phyloP scores from a whole-genome alignment of 805 yeast species.

The Wickerhamomyces pijperi region DNA sequence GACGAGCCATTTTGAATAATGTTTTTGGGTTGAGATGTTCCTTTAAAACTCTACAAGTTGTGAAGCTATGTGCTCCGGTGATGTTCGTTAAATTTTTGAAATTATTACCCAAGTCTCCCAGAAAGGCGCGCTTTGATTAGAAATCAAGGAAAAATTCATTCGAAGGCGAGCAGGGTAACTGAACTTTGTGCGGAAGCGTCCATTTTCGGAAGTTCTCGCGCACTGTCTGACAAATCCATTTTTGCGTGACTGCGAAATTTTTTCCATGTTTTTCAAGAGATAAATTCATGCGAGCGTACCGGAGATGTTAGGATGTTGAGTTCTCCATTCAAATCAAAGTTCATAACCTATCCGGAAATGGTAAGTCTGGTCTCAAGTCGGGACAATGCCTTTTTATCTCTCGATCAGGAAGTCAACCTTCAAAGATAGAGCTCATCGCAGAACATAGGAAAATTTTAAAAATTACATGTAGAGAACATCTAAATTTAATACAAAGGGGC shows the following conservation, averaged over 20 bases:
- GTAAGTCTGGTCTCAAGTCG: no score
- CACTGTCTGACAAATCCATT: not conserved
- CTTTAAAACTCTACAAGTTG: not conserved
- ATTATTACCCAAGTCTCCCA: not conserved
- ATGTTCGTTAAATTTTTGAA: not conserved
- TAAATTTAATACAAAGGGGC: no score
- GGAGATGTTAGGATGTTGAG: not conserved
- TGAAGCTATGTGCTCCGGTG: not conserved
- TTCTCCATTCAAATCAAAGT: no score
- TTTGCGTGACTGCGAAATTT: not conserved
- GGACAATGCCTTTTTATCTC: not conserved
- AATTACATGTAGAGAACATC: not conserved
- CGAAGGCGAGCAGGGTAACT: not conserved
- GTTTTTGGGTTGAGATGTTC: slow-evolving; percentile 3
- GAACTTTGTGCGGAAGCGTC: not conserved
- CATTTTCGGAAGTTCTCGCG: not conserved
- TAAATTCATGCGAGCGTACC: no score
- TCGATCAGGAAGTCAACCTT: slow-evolving; percentile 2
- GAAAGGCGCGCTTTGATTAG: slow-evolving; percentile 1
- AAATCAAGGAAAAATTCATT: not conserved
- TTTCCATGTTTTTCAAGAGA: no score
- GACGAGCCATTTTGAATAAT: slow-evolving; percentile 88
- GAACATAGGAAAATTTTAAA: not conserved
- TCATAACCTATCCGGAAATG: not conserved
- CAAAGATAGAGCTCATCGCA: no score